phyloP scores from a whole-genome alignment of 2,329 filamentous ascomycete species.

The Pseudogymnoascus sp. region DNA sequence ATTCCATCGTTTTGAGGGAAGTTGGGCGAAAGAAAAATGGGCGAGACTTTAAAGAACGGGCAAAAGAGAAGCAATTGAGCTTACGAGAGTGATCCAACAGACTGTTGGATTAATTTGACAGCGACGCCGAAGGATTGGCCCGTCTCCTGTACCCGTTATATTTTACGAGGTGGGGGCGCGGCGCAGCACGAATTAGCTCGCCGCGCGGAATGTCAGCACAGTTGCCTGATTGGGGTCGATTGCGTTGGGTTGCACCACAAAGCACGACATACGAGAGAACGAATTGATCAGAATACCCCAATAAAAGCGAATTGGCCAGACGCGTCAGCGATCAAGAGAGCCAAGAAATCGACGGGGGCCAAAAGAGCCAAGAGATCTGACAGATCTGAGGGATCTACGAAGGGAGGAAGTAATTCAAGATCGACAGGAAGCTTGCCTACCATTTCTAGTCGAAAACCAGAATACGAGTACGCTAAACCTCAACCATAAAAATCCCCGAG shows the following conservation, averaged over 20 bases:
- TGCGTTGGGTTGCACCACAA: background rate
- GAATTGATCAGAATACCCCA: background rate
- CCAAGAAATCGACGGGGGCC: background rate
- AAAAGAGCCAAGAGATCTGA: background rate
- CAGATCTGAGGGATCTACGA: background rate
- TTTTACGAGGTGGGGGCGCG: background rate
- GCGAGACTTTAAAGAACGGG: background rate
- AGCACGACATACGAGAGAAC: background rate
- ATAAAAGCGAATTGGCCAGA: background rate
- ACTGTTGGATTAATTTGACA: background rate
- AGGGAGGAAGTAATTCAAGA: background rate
- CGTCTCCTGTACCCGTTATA: background rate
- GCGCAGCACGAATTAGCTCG: background rate
- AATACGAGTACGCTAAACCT: background rate
- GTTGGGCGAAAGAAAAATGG: conserved; percentile 45
- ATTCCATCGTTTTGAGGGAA: conserved; percentile 49
- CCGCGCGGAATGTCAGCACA: background rate
- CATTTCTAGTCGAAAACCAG: background rate
- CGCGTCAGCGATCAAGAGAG: background rate
- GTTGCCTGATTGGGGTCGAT: background rate
- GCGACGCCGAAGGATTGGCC: background rate
- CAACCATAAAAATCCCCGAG: background rate
- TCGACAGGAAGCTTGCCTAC: background rate
- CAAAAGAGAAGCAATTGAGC: background rate
- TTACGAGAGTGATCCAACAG: background rate